phyloP scores from a whole-genome alignment of 331 rosid genomes.

The Quercus tomentella region DNA sequence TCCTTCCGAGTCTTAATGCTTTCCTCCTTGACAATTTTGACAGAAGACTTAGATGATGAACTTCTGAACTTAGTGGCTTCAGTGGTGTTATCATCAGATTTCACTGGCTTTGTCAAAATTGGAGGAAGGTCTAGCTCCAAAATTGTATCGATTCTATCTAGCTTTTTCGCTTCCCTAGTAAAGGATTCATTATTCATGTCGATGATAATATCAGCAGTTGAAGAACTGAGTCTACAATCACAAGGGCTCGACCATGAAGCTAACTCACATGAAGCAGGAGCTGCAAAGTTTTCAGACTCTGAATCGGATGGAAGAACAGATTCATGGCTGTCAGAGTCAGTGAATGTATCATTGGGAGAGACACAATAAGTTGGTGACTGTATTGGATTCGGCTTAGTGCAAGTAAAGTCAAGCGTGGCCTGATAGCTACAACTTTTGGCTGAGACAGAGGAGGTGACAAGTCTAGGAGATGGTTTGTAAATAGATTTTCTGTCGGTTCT shows the following conservation, averaged over 20 bases:
- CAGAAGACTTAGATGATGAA: background rate
- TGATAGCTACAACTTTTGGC: constrained; percentile 23
- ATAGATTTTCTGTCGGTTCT: constrained; percentile 59
- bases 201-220: constrained; percentile 59
- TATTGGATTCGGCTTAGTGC: constrained; percentile 25
- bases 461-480: constrained; percentile 63
- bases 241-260: constrained; percentile 29
- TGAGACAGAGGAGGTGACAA: constrained; percentile 30
- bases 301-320: constrained; percentile 44
- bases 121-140: constrained; percentile 53
- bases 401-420: constrained; percentile 15
- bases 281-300: constrained; percentile 35
- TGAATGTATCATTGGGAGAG: constrained; percentile 48
- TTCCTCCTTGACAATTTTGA: constrained; percentile 35
- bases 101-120: constrained; percentile 50
- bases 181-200: constrained; percentile 54
- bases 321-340: constrained; percentile 39
- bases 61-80: too few species aligned
- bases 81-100: background rate
- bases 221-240: constrained; percentile 64
- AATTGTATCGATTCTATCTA: constrained; percentile 35
- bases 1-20: constrained; percentile 29
- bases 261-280: constrained; percentile 33
- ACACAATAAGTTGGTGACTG: constrained; percentile 46
- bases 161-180: constrained; percentile 29